Evolutionary conservation across 345 rosid species (phyloP).

Genomic region (Brassica nigra): DNA sequence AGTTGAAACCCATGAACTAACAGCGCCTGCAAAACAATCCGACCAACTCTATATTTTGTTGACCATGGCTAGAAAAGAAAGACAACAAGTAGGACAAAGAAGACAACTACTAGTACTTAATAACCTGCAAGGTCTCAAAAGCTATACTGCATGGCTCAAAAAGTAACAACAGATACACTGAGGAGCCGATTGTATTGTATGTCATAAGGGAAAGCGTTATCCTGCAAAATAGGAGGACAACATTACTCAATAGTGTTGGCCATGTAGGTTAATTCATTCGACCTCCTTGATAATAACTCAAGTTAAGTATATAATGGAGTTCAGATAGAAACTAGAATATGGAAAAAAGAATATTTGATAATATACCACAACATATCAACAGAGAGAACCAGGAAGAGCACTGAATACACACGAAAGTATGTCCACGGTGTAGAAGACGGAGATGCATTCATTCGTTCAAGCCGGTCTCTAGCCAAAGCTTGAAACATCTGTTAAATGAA

Average conservation of each 20-base stretch:
- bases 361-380: conserved; percentile 77
- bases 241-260: neutral
- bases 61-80: conserved; percentile 10
- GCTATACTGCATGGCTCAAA: conserved; percentile 50
- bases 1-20: conserved; percentile 92
- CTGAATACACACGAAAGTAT: conserved; percentile 88
- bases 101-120: conserved; percentile 10
- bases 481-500: conserved; percentile 76
- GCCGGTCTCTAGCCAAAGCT: conserved; percentile 97
- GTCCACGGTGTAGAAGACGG: conserved; percentile 89
- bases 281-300: neutral
- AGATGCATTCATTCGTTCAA: conserved; percentile 92
- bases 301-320: neutral
- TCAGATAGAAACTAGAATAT: neutral
- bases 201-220: conserved; percentile 45
- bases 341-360: neutral
- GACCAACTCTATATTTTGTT: neutral
- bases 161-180: conserved; percentile 44
- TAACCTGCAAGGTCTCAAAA: conserved; percentile 48
- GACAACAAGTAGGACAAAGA: neutral
- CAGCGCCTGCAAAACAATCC: conserved; percentile 58
- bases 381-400: conserved; percentile 66
- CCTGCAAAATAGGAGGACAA: conserved; percentile 33
- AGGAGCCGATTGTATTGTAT: conserved; percentile 40
- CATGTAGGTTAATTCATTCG: neutral